Percentiles rank a stretch among this genome's conserved stretches.
phyloP scores from a whole-genome alignment of 495 filamentous ascomycete genomes.

The Jackrogersella minutella region DNA sequence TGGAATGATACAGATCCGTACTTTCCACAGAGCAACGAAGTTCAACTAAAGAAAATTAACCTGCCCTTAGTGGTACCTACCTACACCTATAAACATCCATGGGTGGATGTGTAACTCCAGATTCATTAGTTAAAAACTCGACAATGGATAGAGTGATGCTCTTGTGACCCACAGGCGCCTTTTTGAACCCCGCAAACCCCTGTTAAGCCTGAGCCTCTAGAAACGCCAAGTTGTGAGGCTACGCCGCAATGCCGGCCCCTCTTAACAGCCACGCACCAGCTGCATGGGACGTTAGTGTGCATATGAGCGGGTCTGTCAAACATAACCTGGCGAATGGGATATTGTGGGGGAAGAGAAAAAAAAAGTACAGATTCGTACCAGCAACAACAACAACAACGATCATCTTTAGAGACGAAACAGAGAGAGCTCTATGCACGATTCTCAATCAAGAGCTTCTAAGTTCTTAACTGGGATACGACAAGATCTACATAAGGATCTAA shows the following conservation, averaged over 20 bases:
- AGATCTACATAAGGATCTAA: slow-evolving; percentile 1
- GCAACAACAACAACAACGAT: slow-evolving; percentile 6
- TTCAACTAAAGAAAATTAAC: no score
- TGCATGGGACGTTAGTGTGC: slow-evolving; percentile 24
- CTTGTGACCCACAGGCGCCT: not conserved
- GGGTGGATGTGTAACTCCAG: slow-evolving; percentile 5
- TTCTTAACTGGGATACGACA: not conserved
- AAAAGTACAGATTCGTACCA: not conserved
- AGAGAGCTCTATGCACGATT: not conserved
- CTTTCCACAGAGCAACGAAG: no score
- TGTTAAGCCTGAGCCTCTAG: not conserved
- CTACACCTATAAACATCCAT: no score
- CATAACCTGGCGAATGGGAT: slow-evolving; percentile 11
- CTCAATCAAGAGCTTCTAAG: slow-evolving; percentile 8
- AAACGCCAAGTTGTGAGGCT: slow-evolving; percentile 25
- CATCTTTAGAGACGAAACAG: slow-evolving; percentile 3
- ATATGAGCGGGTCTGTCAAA: slow-evolving; percentile 16
- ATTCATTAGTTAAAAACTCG: slow-evolving; percentile 6
- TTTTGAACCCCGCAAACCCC: slow-evolving; percentile 14
- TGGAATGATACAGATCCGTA: no score
- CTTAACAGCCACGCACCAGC: slow-evolving; percentile 11
- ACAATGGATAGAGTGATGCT: not conserved
- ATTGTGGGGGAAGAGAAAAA: slow-evolving; percentile 31
- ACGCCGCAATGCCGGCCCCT: slow-evolving; percentile 32
- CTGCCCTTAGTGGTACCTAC: no score